Evolutionary conservation across 257 asterid genomes (phyloP), one percentile per base, ranked within the genome.

Genomic region (Gentiana straminea): DNA sequence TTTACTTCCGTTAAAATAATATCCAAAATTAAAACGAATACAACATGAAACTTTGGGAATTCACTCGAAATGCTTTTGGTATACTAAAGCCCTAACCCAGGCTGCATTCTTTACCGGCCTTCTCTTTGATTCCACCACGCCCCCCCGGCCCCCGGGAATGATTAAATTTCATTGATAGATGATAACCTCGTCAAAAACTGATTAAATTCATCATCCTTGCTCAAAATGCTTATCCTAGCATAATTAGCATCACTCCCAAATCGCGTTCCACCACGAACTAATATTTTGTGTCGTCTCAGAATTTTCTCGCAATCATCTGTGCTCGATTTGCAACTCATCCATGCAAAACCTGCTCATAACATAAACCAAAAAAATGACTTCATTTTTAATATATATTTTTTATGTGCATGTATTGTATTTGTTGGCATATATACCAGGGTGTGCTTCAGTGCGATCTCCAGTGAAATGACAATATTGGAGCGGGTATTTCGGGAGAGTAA

Each of bases 311-410:
- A 73, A 35, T 91, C 95, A 53, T 51, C 64, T 13, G 54, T 34
- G 1, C 73, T 68, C 35, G 70, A 78, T 48, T 79, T 75, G 79
- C 81, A 79, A 54, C 70, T 81, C 71, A 91, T 49, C 97, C 98
- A 87, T 3, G 98, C 97, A 75, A 87, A 91, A 34, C 86, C 89
- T 87, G 84, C 67, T 35, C 54, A 58, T 10, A 39, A 43, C 13
- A 15, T 11, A 12, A 10, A 11, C 12, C 12, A 24, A 24, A 24
- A 24, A 1, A 24, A 24, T 24, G 24, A 24, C 1, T 24, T 24
- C 24, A 24, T 24, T 24, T 24, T 24, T 24, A 24, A 24, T 1
- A 24, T 24, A 24, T 24, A 24, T 1, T 24, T 24, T 15, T 24
- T 24, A 24, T 24, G 24, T 24, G 24, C 24, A 24, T 24, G 24